Evolutionary conservation across 768 basidiomycete species (phyloP).

Genomic region (Calocera viscosa): DNA sequence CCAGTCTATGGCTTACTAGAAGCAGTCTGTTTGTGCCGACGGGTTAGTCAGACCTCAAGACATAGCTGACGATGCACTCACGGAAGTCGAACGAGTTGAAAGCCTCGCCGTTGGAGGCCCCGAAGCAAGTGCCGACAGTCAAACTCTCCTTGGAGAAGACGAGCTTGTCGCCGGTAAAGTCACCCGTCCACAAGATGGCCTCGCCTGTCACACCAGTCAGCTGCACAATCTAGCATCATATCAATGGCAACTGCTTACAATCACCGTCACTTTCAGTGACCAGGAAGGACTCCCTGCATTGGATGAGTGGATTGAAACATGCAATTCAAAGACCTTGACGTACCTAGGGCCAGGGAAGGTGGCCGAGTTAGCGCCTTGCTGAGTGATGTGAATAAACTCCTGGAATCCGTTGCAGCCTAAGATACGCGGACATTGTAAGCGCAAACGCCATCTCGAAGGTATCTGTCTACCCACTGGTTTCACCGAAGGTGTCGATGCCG

Average conservation of each 20-base stretch:
- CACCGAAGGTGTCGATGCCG: not conserved
- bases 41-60: too few species aligned
- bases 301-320: not conserved
- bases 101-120: not conserved
- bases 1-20: too few species aligned
- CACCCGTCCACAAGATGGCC: too few species aligned
- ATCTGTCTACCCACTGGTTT: not conserved
- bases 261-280: not conserved
- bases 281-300: not conserved
- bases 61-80: too few species aligned
- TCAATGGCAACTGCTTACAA: not conserved
- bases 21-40: too few species aligned
- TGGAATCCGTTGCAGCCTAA: not conserved
- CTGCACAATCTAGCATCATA: too few species aligned
- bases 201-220: too few species aligned
- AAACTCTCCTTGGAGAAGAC: not conserved
- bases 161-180: too few species aligned
- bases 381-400: not conserved
- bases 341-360: not conserved
- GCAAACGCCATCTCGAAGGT: not conserved
- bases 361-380: not conserved
- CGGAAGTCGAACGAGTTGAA: not conserved
- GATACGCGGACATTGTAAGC: not conserved
- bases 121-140: not conserved
- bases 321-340: not conserved